Percentiles rank a stretch among this genome's conserved stretches.
Conservation (phyloP, 2,329 filamentous ascomycete genomes). For the Cladophialophora chaetospira region DNA sequence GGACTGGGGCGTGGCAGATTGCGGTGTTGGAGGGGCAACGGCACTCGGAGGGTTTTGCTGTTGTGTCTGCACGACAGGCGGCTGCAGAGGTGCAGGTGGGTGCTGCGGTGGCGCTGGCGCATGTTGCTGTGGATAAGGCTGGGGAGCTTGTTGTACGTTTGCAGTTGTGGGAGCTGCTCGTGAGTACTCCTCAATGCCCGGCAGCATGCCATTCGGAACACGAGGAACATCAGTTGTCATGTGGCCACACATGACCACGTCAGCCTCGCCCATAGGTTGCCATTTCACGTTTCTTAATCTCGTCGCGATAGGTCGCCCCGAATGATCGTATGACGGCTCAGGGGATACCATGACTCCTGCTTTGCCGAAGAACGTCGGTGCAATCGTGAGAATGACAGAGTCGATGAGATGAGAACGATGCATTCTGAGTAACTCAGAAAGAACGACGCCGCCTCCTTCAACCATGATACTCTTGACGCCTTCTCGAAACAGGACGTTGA, state of each 20-base stretch:
- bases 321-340: slow-evolving; percentile 49
- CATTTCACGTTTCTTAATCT: slow-evolving; percentile 66
- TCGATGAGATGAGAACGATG: slow-evolving; percentile 65
- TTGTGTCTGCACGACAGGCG: background rate
- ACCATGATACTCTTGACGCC: slow-evolving; percentile 82
- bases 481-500: slow-evolving; percentile 59
- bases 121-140: background rate
- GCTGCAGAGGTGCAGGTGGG: background rate
- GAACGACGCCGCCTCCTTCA: slow-evolving; percentile 80
- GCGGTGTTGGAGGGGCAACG: background rate
- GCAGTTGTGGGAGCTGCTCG: slow-evolving; percentile 5
- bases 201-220: slow-evolving; percentile 23
- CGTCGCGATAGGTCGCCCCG: slow-evolving; percentile 63
- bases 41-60: background rate
- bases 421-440: slow-evolving; percentile 75
- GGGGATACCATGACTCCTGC: slow-evolving; percentile 81
- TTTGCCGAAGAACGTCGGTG: slow-evolving; percentile 83
- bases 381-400: slow-evolving; percentile 83
- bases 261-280: slow-evolving; percentile 72
- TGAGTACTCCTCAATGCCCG: slow-evolving; percentile 26
- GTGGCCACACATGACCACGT: slow-evolving; percentile 78
- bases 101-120: background rate
- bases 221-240: slow-evolving; percentile 39
- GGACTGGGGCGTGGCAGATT: background rate
- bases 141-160: slow-evolving; percentile 4